phyloP scores from a whole-genome alignment of 73 alveolate genomes.

The Paramecium bursaria region DNA sequence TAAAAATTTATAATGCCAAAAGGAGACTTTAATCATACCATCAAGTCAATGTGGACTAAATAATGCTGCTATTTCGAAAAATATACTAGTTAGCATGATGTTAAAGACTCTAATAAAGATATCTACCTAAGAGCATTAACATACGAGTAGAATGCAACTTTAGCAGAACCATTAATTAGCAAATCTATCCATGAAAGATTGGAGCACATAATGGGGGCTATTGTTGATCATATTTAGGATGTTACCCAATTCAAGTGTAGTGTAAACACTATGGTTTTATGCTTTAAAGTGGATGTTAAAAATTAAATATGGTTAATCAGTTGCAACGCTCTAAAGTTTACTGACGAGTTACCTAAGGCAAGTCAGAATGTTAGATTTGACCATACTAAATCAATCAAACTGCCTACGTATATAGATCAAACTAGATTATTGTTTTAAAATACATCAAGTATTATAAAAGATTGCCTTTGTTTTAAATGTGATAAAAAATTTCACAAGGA shows the following conservation, averaged over 20 bases:
- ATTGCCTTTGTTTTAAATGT: constrained; percentile 4
- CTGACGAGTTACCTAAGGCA: no score
- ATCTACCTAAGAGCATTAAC: constrained; percentile 22
- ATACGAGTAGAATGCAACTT: constrained; percentile 22
- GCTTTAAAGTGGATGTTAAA: not conserved
- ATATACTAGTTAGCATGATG: not conserved
- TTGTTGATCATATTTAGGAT: constrained; percentile 20
- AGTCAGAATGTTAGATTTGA: no score
- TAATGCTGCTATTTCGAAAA: constrained; percentile 2
- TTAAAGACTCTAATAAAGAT: not conserved
- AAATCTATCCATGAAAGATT: constrained; percentile 24
- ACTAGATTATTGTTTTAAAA: not conserved
- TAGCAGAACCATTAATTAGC: constrained; percentile 10
- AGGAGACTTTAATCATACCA: not conserved
- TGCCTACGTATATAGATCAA: constrained; percentile 7
- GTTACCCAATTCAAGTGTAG: not conserved
- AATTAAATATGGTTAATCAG: constrained; percentile 32
- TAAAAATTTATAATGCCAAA: constrained; percentile 19
- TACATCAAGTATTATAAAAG: not conserved
- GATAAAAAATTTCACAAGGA: not conserved
- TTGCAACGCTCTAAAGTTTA: no score
- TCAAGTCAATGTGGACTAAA: not conserved
- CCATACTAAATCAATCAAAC: no score
- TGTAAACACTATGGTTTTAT: not conserved
- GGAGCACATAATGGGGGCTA: not conserved